Base-by-base conservation (phyloP, 1,139 yeast species). In the Candida albicans region DNA sequence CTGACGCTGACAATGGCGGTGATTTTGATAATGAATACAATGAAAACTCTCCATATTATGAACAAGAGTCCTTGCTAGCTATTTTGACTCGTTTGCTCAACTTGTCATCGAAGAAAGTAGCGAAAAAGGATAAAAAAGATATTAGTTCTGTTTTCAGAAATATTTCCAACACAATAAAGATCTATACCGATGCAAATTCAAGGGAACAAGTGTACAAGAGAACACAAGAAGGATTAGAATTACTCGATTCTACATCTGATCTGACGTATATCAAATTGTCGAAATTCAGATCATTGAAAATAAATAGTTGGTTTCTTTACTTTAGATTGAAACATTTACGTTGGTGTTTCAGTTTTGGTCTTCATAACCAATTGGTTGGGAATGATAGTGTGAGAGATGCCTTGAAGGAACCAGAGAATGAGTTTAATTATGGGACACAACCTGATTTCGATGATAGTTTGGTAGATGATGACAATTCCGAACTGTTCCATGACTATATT, bases 281-380 rank as follows among this genome's bases (percentile, higher is more conserved):
- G 18, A 77, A 79, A 52, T 68, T 80, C 30, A 79, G 75, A 57
- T 68, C 83, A 3, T 64, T 85, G 42, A 73, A 81, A n/a, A 77
- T 85, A 32, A 78, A 75, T 49, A 73, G 84, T 26, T 86, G 95
- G 95, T 77, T 68, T 51, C 75, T 83, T 45, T 78, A 82, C 53
- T 61, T 82, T 41, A 70, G 90, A 46, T 67, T 84, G 43, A 75
- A 82, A 45, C 82, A 79, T 50, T 70, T 85, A 56, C 79, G 80
- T 55, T 86, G 89, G 86, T 73, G 83, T n/a, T 84, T 81, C 56
- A 83, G 87, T 35, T 76, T 79, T 33, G 88, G 88, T 1, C 73
- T 84, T 13, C 86, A 82, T 52, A 72, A 71, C 48, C 89, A 85
- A 55, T 70, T 80, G 46, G 81, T 77, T 25, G 69, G 72, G 45